These are phyloP conservation scores for Colletotrichum somersetense DNA, from an alignment of 2,329 filamentous ascomycete species.

Conservation along the genomic window DNA sequence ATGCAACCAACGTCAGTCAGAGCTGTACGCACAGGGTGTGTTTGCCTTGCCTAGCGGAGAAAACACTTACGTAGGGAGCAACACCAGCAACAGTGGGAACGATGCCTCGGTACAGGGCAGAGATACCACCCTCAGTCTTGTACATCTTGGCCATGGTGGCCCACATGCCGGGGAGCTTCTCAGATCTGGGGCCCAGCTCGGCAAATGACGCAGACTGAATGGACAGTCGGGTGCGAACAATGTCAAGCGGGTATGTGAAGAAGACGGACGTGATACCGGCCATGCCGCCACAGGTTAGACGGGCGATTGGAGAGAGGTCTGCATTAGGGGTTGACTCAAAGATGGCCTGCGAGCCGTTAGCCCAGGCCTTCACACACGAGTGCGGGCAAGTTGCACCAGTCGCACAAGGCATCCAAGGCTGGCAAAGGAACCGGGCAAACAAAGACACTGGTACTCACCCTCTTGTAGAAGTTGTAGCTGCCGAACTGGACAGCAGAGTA, in stretches of 20 bases:
- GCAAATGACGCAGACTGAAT: conserved; percentile 98
- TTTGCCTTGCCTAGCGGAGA: background rate
- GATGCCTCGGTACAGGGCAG: conserved; percentile 93
- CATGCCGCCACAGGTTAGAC: conserved; percentile 89
- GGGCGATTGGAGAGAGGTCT: conserved; percentile 78
- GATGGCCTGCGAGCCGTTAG: conserved; percentile 65
- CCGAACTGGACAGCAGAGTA: conserved; percentile 99
- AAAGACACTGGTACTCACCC: conserved; percentile 62
- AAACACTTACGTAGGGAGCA: conserved; percentile 81
- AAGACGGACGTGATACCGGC: conserved; percentile 97
- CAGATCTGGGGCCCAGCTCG: conserved; percentile 73
- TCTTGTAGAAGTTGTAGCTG: conserved; percentile 97
- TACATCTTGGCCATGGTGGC: conserved; percentile 86
- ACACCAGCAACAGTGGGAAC: conserved; percentile 94
- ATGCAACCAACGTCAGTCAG: conserved; percentile 25
- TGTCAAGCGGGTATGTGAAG: conserved; percentile 96
- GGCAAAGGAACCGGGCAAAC: background rate
- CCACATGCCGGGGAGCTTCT: conserved; percentile 92
- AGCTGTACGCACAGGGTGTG: background rate
- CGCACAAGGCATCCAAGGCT: background rate
- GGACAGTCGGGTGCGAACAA: conserved; percentile 93
- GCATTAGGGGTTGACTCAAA: conserved; percentile 82
- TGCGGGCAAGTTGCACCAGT: background rate
- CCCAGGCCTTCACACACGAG: background rate
- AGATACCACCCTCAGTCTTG: conserved; percentile 86